These are phyloP conservation scores for Metschnikowia amazonensis DNA, from an alignment of 805 yeast genomes.

Conservation along the genomic window DNA sequence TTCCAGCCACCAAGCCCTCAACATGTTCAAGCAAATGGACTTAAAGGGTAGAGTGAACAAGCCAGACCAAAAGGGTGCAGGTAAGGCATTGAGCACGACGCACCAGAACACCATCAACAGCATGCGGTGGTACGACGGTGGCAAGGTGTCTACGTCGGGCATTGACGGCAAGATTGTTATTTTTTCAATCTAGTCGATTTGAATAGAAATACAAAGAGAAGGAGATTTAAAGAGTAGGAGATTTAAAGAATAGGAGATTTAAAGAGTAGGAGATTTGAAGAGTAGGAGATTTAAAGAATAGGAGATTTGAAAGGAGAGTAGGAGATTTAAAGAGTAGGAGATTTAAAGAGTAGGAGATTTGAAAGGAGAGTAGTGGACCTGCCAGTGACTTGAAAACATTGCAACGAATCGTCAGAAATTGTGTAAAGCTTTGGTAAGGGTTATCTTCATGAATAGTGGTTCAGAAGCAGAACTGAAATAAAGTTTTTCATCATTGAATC, in stretches of 20 bases:
- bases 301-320: too few relatives aligned
- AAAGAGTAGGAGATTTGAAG: too few relatives aligned
- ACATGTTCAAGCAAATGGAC: slow-evolving; percentile 94
- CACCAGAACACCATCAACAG: slow-evolving; percentile 89
- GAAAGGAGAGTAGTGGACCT: too few relatives aligned
- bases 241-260: too few relatives aligned
- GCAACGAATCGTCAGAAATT: slow-evolving; percentile 32
- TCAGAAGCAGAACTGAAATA: slow-evolving; percentile 98
- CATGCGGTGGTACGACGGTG: slow-evolving; percentile 46
- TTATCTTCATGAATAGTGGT: slow-evolving; percentile 69
- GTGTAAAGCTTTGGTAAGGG: slow-evolving; percentile 52
- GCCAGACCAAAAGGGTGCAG: slow-evolving; percentile 27
- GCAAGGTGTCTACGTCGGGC: slow-evolving; percentile 65
- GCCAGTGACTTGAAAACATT: neutral
- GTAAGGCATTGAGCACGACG: slow-evolving; percentile 57
- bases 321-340: too few relatives aligned
- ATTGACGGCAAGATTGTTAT: slow-evolving; percentile 90
- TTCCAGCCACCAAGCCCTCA: slow-evolving; percentile 73
- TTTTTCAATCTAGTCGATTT: slow-evolving; percentile 36
- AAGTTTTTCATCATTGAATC: slow-evolving; percentile 57
- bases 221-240: neutral
- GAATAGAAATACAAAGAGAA: neutral
- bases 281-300: neutral
- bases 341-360: too few relatives aligned
- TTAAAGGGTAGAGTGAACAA: slow-evolving; percentile 76